Base-by-base conservation (phyloP, 768 basidiomycete species). In the Lactarius evosmus region DNA sequence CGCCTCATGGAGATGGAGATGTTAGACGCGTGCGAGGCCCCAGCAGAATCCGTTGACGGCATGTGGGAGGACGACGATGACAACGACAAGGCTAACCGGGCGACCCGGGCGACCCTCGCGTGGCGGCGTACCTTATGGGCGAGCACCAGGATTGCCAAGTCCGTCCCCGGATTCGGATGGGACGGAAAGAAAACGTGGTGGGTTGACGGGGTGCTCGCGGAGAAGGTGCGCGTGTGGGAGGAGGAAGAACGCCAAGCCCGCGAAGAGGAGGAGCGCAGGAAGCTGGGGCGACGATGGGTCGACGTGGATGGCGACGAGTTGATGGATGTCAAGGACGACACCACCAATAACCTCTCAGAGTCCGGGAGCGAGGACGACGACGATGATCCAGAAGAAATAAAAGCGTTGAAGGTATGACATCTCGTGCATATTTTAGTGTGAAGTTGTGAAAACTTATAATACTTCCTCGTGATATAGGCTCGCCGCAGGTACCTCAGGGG, bases 41-140 rank as follows among this genome's bases (percentile, higher is more conserved):
- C 80, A 11, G 86, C 91, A 63, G 73, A 70, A 33, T 70, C 81
- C 30, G 84, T 81, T 1, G 92, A 95, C 69, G 94, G 91, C 2
- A 82, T 84, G 66, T 93, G 95, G 63, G 92, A 93, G 70, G 91
- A 92, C 63, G 89, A 87, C 66, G 78, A 83, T 46, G 85, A 80
- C 4, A 83, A 84, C 1, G 83, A 70, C 46, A 72, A 74, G 59
- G 73, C 76, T 8, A 80, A 64, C 38, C 55, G 76, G 55, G 71
- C 71, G 49, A 59, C 49, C 34, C 55, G 76, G 55, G 71, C 71
- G 44, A 59, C 52, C 30, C 57, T 65, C 46, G 80, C 95, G 14
- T 96, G 91, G 92, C 84, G 83, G 51, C 80, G 96, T 46, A 78
- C 93, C 33, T 79, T 84, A 5, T 85, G 94, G 59, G 82, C 85